These are phyloP conservation scores for Suhomyces bokatorum DNA, from an alignment of 1,139 yeast genomes.

Conservation along the genomic window DNA sequence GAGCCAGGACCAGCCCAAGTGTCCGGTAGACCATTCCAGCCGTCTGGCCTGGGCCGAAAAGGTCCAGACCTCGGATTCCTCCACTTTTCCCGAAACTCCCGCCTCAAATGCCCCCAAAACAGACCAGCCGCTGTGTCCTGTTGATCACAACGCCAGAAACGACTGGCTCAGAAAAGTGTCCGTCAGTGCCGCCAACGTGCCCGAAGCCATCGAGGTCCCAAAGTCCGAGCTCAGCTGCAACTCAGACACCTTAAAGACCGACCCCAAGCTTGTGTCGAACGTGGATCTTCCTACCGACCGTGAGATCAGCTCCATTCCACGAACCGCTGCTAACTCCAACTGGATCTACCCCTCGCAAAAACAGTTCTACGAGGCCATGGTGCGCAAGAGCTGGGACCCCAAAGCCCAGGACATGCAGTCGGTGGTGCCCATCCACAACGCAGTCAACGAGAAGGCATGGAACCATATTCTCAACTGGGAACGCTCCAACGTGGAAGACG, in stretches of 20 bases:
- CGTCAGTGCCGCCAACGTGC: constrained; percentile 27
- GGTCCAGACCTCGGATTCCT: not conserved
- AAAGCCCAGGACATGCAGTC: constrained; percentile 79
- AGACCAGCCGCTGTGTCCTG: constrained; percentile 27
- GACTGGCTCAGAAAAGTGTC: constrained; percentile 31
- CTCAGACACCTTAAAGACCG: constrained; percentile 17
- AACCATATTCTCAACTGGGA: constrained; percentile 84
- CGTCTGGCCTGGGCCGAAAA: constrained; percentile 54
- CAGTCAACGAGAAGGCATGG: constrained; percentile 95
- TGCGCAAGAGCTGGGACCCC: constrained; percentile 86
- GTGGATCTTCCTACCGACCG: constrained; percentile 62
- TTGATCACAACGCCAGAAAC: constrained; percentile 23
- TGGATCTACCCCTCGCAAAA: constrained; percentile 97
- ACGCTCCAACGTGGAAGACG: constrained; percentile 53
- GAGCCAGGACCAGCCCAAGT: constrained; percentile 37
- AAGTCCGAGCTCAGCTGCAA: constrained; percentile 36
- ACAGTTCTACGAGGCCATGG: constrained; percentile 94
- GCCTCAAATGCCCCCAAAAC: constrained; percentile 1
- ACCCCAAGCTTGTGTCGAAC: constrained; percentile 12
- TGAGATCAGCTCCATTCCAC: constrained; percentile 80
- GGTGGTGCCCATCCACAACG: constrained; percentile 91
- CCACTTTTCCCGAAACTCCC: not conserved
- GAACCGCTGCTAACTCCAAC: constrained; percentile 62
- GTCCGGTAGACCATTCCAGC: constrained; percentile 70
- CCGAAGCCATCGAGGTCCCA: constrained; percentile 42